Percentiles rank a stretch among this genome's conserved stretches.
Evolutionary conservation across 805 yeast species (phyloP).

Genomic region (Starmerella vaccinii): DNA sequence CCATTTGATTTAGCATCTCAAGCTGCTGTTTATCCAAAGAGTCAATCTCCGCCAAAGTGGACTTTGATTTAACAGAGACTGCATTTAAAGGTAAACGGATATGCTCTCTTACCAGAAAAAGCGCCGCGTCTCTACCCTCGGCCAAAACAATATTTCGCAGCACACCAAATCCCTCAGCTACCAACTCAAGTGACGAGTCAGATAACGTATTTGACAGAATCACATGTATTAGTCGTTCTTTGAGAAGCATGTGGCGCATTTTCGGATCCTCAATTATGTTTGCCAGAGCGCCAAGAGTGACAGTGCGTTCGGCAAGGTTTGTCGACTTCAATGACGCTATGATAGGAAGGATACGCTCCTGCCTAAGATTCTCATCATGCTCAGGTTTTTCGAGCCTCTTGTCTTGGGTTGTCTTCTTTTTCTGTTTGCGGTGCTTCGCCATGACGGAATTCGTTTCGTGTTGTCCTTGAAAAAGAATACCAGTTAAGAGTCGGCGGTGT

Average conservation of each 20-base stretch:
- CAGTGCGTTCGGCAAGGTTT: constrained; percentile 59
- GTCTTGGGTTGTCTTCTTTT: constrained; percentile 1
- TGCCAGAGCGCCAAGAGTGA: constrained; percentile 66
- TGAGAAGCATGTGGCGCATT: constrained; percentile 53
- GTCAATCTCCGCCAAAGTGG: not conserved
- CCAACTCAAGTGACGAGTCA: constrained; percentile 63
- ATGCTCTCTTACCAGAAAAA: constrained; percentile 64
- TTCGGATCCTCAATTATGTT: constrained; percentile 59
- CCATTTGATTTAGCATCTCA: not conserved
- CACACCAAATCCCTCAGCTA: constrained; percentile 71
- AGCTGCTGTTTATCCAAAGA: not conserved
- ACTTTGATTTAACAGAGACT: not conserved
- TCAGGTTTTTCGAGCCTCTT: constrained; percentile 22
- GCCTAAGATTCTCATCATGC: constrained; percentile 41
- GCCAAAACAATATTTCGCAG: constrained; percentile 71
- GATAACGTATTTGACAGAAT: constrained; percentile 54
- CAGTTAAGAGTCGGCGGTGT: not conserved
- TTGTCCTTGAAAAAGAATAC: not conserved
- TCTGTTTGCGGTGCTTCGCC: constrained; percentile 16
- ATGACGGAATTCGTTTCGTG: not conserved
- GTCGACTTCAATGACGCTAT: constrained; percentile 53
- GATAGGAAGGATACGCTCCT: constrained; percentile 56
- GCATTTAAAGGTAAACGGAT: constrained; percentile 29
- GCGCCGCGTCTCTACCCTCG: constrained; percentile 77
- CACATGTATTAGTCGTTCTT: constrained; percentile 58